phyloP scores from a whole-genome alignment of 805 yeast species.

The Yarrowia deformans region DNA sequence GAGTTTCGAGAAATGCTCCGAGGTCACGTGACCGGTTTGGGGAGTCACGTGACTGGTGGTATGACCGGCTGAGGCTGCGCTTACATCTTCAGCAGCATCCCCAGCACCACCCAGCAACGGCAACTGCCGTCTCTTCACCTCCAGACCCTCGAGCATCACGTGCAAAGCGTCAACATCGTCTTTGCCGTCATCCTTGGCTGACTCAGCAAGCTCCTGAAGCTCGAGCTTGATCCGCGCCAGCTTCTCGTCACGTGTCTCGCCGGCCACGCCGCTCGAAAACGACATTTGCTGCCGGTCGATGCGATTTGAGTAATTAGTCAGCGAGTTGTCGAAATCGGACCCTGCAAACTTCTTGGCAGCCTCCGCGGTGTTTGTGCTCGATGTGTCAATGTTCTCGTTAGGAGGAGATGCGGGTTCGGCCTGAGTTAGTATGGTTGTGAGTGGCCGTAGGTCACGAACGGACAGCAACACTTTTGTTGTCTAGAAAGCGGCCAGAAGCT shows the following conservation, averaged over 20 bases:
- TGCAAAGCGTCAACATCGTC: neutral
- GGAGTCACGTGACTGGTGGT: neutral
- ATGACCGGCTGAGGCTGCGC: no score
- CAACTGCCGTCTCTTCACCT: neutral
- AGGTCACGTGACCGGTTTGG: neutral
- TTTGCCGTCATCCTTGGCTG: neutral
- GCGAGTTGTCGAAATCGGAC: slow-evolving; percentile 28
- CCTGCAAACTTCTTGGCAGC: slow-evolving; percentile 2
- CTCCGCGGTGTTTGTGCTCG: neutral
- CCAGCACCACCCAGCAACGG: neutral
- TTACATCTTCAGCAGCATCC: no score
- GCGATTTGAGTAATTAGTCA: slow-evolving; percentile 22
- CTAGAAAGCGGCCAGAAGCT: no score
- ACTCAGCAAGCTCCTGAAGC: slow-evolving; percentile 19
- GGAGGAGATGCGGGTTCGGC: slow-evolving; percentile 10
- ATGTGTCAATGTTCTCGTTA: slow-evolving; percentile 23
- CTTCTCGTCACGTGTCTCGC: slow-evolving; percentile 18
- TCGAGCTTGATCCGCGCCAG: slow-evolving; percentile 24
- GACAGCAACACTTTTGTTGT: no score
- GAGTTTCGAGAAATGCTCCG: neutral
- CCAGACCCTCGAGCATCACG: slow-evolving; percentile 1
- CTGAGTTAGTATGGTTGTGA: slow-evolving; percentile 1
- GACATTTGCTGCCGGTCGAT: slow-evolving; percentile 13
- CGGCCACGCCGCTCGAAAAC: slow-evolving; percentile 1
- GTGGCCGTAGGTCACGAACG: no score